Evolutionary conservation across 73 alveolate genomes (phyloP).

Genomic region (Paramecium pentaurelia): DNA sequence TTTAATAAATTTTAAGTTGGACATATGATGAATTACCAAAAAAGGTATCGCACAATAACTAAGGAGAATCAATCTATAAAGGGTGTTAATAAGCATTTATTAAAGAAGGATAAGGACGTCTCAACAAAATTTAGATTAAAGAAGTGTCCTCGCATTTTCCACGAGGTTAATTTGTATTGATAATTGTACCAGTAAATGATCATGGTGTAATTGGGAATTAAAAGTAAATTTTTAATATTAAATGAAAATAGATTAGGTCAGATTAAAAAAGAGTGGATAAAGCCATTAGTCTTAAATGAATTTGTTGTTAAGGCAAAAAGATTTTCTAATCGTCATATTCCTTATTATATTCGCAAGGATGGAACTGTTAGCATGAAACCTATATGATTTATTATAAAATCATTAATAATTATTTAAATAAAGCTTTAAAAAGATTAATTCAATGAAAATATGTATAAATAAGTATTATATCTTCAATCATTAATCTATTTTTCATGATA

Average conservation of each 20-base stretch:
- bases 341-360: not conserved
- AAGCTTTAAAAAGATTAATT: not conserved
- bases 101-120: not conserved
- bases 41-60: conserved; percentile 9
- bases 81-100: conserved; percentile 20
- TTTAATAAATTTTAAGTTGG: not conserved
- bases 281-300: conserved; percentile 23
- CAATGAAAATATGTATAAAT: not conserved
- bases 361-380: conserved; percentile 10
- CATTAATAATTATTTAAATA: not conserved
- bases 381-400: not conserved
- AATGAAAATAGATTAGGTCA: not conserved
- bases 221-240: not conserved
- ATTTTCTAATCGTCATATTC: conserved; percentile 21
- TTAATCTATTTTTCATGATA: not conserved
- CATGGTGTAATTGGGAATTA: not conserved
- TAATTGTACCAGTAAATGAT: conserved; percentile 34
- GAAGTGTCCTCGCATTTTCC: conserved; percentile 49
- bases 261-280: conserved; percentile 30
- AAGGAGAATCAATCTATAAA: not conserved
- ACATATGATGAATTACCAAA: conserved; percentile 30
- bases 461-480: not conserved
- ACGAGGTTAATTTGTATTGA: not conserved
- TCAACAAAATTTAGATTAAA: not conserved
- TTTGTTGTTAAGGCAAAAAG: not conserved